Evolutionary conservation across 345 rosid genomes (phyloP), one percentile per base, ranked within the genome.

Genomic region (Melaleuca alternifolia): DNA sequence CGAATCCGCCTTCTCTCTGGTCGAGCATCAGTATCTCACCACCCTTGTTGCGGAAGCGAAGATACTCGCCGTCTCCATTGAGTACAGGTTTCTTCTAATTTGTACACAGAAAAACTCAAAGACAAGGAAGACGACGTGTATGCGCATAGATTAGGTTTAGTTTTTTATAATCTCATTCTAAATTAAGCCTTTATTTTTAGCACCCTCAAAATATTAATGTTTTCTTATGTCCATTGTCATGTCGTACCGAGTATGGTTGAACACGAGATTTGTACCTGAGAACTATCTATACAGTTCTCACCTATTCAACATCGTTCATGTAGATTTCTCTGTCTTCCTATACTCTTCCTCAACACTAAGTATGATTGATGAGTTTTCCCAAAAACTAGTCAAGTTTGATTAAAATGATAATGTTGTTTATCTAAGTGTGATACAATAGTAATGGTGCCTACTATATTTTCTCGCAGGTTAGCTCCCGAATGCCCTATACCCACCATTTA

Each of bases 381-480:
- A 65, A 16, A 65, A 65, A 65, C 46, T 65, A 65, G 46, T 33
- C 5, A 65, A 33, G 77, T 16, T 30, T 30, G 46, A 20, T 33
- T 9, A 8, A 2, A 8, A 65, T 30, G 77, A 65, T 65, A 1
- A 65, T 33, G 44, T 46, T 65, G 44, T 65, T 65, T 65, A 33
- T 65, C 46, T 11, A 65, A 33, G 44, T 7, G 46, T 4, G 24
- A 15, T 37, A 33, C 33, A 65, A 15, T 16, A 65, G 77, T 16
- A 33, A 65, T 2, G 11, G 23, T 30, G 0, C 77, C 33, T 65
- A 10, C 77, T 65, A 41, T 33, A 1, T 65, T 65, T 30, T 33
- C 79, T 65, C 77, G 91, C 89, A 76, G 94, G 57, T 83, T 89
- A 20, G 91, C 91, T 56, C 92, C 91, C 3, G 92, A 90, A 59